These are phyloP conservation scores for Hibiscus syriacus DNA, from an alignment of 345 rosid genomes.

Conservation along the genomic window DNA sequence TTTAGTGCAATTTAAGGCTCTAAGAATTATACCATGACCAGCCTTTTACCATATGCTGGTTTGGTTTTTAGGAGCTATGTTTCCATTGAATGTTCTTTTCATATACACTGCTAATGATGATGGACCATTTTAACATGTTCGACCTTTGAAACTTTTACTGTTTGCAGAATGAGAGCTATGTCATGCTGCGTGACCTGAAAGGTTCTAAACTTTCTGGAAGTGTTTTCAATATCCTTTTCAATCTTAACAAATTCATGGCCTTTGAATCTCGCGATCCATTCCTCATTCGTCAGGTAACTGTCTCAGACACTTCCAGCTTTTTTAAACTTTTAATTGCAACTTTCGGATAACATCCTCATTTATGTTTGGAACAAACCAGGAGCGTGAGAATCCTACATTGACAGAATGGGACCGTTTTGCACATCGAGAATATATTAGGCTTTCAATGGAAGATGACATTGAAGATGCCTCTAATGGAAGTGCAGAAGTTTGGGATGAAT, in stretches of 20 bases:
- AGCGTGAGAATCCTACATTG: slow-evolving; percentile 91
- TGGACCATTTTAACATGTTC: slow-evolving; percentile 10
- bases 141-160: slow-evolving; percentile 11
- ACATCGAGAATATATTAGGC: slow-evolving; percentile 92
- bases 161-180: slow-evolving; percentile 63
- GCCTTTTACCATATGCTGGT: not conserved
- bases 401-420: slow-evolving; percentile 99
- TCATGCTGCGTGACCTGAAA: slow-evolving; percentile 64
- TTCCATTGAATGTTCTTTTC: not conserved
- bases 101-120: not conserved
- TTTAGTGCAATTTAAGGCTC: not conserved
- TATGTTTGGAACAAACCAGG: slow-evolving; percentile 38
- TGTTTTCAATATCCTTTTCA: slow-evolving; percentile 88
- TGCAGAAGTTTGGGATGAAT: slow-evolving; percentile 96
- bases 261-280: slow-evolving; percentile 96
- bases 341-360: slow-evolving; percentile 8
- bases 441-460: slow-evolving; percentile 97
- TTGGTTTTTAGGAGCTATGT: not conserved
- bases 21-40: not conserved
- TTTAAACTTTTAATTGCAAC: not conserved
- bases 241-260: slow-evolving; percentile 93
- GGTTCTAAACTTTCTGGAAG: slow-evolving; percentile 87
- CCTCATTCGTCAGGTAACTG: slow-evolving; percentile 88
- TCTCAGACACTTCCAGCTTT: not conserved
- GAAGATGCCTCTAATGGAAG: slow-evolving; percentile 98